Base-by-base conservation (phyloP, 306 rosid species). In the Quillaja saponaria region DNA sequence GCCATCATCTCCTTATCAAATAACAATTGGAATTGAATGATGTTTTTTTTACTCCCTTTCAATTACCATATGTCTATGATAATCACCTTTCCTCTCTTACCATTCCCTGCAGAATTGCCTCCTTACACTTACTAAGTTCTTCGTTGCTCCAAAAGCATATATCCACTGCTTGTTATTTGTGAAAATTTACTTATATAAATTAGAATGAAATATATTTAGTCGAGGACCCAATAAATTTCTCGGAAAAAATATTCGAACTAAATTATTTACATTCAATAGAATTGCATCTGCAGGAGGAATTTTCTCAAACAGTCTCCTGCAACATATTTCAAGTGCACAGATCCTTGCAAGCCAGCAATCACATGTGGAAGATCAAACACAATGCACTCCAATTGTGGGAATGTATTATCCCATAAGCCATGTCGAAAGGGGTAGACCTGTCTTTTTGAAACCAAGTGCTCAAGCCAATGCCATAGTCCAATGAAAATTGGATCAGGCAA, bases 61-160 rank as follows among this genome's bases (percentile, higher is more conserved):
- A 15, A 79, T 46, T 58, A 73, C 54, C 62, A n/a, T n/a, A 77
- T 63, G 21, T 84, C 90, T 55, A 85, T 79, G 51, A 81, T 51
- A 0, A 85, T 68, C 42, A 85, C 70, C 65, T 68, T 78, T 4
- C 75, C 74, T 7, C 45, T 39, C 63, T 57, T 37, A 4, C 55
- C 28, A 10, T 34, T 61, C 0, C 58, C 14, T 13, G 46, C n/a
- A n/a, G 10, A 13, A 78, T 50, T 38, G 82, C 76, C 55, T 68
- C 82, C 37, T 52, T 78, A 67, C 78, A 67, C 31, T 53, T 39
- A 38, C 45, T 51, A 1, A 78, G 72, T 19, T 71, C 72, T 20
- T 67, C 78, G 15, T 77, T 71, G 13, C 21, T 63, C 82, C 82
- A 77, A 40, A 17, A 71, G 82, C 58, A 77, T n/a, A 50, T 49